Evolutionary conservation across 2,329 filamentous ascomycete genomes (phyloP), one percentile per base, ranked within the genome.

Genomic region (Lasiodiplodia theobromae): DNA sequence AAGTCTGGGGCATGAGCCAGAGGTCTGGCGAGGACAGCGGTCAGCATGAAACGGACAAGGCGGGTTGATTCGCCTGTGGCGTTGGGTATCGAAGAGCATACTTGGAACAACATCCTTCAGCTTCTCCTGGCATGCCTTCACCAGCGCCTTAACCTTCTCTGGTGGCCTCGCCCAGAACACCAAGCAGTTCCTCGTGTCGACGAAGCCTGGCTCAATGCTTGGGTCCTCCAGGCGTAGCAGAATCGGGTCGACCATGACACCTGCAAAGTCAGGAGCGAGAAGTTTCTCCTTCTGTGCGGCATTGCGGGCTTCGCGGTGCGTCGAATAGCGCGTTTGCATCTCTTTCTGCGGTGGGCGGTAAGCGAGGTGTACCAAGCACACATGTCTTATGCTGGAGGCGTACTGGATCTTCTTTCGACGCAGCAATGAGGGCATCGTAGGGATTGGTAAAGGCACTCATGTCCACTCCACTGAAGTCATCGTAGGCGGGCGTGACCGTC

Each of bases 111-210:
- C 85, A 23, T 84, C 80, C 68, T 84, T 83, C 58, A 96, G 82
- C 74, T 88, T 85, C 62, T 85, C 78, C 79, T 97, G 95, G 37
- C 97, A 81, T 68, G 86, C 85, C 2, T 82, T 80, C 2, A 95
- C 88, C 69, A 98, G 81, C 23, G 86, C 81, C 56, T 91, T 84
- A 21, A 97, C 84, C 72, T 91, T 88, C 56, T 87, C 81, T 0
- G 94, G 92, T 18, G 95, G 95, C 7, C 94, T 86, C 3, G 92
- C 93, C 93, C 94, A 97, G 76, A 97, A 90, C 0, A 94, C 92
- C 12, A 97, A 84, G 76, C 94, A 96, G 75, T 97, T 86, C 51
- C 95, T 85, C 52, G 88, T 87, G 77, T 98, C 95, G 64, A 84
- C 78, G 76, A 91, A 97, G 0, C 87, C 88, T 0, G 89, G 90